These are phyloP conservation scores for Trypanosoma boissoni DNA, from an alignment of 208 protist genomes.

Conservation along the genomic window DNA sequence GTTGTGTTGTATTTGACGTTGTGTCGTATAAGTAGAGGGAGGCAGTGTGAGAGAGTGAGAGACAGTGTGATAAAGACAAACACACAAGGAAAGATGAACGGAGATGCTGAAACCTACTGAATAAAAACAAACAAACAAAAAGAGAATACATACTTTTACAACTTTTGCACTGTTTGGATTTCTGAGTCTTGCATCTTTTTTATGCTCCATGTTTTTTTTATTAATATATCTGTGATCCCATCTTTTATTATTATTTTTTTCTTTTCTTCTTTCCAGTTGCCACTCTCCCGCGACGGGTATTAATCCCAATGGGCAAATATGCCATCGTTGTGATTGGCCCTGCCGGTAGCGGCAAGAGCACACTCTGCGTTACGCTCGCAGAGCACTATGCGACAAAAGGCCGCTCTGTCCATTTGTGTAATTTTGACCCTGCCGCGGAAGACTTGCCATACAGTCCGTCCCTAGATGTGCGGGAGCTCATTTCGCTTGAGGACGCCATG, in stretches of 20 bases:
- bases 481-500: conserved; percentile 93
- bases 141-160: not conserved
- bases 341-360: conserved; percentile 92
- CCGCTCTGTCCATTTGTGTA: conserved; percentile 93
- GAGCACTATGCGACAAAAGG: conserved; percentile 86
- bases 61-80: not conserved
- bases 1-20: no score
- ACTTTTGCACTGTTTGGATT: not conserved
- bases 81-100: conserved; percentile 3
- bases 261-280: not conserved
- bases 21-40: not conserved
- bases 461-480: conserved; percentile 94
- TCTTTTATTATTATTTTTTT: not conserved
- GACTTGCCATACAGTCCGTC: conserved; percentile 83
- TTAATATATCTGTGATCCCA: no score
- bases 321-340: conserved; percentile 90
- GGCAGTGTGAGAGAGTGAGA: not conserved
- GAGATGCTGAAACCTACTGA: no score
- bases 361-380: conserved; percentile 73
- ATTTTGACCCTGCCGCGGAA: conserved; percentile 98
- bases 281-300: not conserved
- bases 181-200: no score
- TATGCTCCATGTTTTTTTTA: no score
- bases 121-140: not conserved
- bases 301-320: conserved; percentile 84